Base-by-base conservation (phyloP, 2,329 filamentous ascomycete genomes). In the Ophiostoma sp. region DNA sequence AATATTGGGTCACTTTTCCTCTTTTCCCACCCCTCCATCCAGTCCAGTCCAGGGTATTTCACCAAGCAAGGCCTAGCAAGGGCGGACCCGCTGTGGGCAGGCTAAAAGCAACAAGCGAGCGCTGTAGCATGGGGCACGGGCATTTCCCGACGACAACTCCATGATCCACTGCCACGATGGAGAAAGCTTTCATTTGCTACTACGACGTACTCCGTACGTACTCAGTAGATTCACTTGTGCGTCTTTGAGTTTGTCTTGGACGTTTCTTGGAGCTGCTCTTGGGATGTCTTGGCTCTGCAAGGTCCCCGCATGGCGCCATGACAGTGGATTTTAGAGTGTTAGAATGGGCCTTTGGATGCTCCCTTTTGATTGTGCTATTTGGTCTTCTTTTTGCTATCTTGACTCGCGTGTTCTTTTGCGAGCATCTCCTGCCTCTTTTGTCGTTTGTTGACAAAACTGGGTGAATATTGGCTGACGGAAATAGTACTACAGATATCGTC, bases 351-450 rank as follows among this genome's bases (percentile, higher is more conserved):
- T 15, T 31, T 33, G 28, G 28, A 19, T 33, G 15, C 28, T 33
- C 12, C 17, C 17, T 59, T 9, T 59, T n/a, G 55, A 59, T 59
- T 59, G 28, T 36, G 55, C 25, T 59, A 39, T 39, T 42, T 39
- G 19, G 22, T 12, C 22, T 36, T 22, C n/a, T 3, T 42, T 22
- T 25, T 64, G 59, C n/a, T 64, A 64, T 64, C 59, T 64, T 25
- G 11, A 15, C 33, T 64, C 31, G 33, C 9, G 59, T 64, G n/a
- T 33, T 9, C 33, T 12, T 64, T 42, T 39, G n/a, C 2, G 15
- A 42, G 17, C 59, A 42, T 42, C 59, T 64, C 59, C 59, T 64
- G 59, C 59, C 59, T 64, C 33, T 64, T 64, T 64, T 11, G 59
- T 64, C 28, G 17, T 25, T 42, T 42, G n/a, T 42, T 64, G 59